Evolutionary conservation across 192 early-diverging fungal species (phyloP), one percentile per base, ranked within the genome.

Genomic region (Entrophospora sp.): DNA sequence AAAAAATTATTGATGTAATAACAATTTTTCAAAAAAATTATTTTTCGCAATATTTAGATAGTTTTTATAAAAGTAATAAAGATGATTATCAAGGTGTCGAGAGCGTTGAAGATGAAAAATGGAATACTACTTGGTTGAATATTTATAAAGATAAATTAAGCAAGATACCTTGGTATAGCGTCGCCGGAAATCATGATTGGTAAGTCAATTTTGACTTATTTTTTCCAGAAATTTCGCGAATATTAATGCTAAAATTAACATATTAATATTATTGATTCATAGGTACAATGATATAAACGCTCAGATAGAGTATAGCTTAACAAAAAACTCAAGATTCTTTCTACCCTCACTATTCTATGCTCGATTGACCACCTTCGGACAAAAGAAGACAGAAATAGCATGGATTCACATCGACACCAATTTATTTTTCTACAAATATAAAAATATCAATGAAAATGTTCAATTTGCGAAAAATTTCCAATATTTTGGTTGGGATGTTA

Each of bases 121-220:
- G 62, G 62, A 64, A 64, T 25, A 51, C 18, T 6, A 49, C 18
- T 49, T 64, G 62, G 62, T 36, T 64, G 36, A 32, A 64, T 32
- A 46, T 64, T 2, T 64, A 64, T 18, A 37, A 64, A n/a, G 62
- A 46, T 7, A 64, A n/a, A 40, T 51, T 64, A 51, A 13, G 45
- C 16, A 16, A 35, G 13, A 64, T 64, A 27, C 43, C 43, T 49
- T 64, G 62, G 62, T 64, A 64, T 25, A 64, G 31, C 13, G 62
- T 64, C 30, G 62, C 62, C 6, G 62, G 62, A 36, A 64, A 64
- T 51, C 62, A 64, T 25, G 62, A 64, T 35, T 64, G 62, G 62
- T 64, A 49, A 53, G 51, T 32, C 9, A 53, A 13, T 34, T 14
- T 32, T 53, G 7, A 3, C 31, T 30, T 30, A 53, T 30, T n/a